Conservation (phyloP, 148 eudicot genomes). For the Cornus kousa region DNA sequence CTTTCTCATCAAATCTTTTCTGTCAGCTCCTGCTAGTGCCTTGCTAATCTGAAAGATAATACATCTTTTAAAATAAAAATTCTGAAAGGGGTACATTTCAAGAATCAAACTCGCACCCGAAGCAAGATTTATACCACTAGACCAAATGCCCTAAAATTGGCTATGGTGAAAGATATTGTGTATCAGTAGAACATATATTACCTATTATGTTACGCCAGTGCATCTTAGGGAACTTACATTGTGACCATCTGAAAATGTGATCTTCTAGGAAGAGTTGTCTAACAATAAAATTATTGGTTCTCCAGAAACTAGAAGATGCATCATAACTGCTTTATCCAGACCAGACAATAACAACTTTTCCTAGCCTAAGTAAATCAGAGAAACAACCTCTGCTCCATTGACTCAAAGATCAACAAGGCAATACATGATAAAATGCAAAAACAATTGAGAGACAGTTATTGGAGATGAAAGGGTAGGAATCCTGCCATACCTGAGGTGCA, state of each 20-base stretch:
- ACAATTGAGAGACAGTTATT: not conserved
- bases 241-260: not conserved
- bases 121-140: no score
- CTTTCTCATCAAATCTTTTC: conserved; percentile 73
- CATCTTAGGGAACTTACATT: not conserved
- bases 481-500: conserved; percentile 64
- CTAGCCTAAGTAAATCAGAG: not conserved
- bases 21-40: conserved; percentile 64
- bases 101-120: no score
- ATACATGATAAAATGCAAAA: not conserved
- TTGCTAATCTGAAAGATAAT: conserved; percentile 51
- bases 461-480: not conserved
- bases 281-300: not conserved
- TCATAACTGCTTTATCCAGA: not conserved
- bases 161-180: conserved; percentile 10
- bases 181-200: not conserved
- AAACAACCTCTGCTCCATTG: not conserved
- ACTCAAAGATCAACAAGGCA: not conserved
- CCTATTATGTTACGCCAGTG: not conserved
- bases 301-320: not conserved
- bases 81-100: no score
- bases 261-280: not conserved
- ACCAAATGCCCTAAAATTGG: no score
- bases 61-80: no score
- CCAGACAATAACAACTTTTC: not conserved